phyloP scores from a whole-genome alignment of 2,329 filamentous ascomycete genomes.

The Ceratocystis eucalypticola region DNA sequence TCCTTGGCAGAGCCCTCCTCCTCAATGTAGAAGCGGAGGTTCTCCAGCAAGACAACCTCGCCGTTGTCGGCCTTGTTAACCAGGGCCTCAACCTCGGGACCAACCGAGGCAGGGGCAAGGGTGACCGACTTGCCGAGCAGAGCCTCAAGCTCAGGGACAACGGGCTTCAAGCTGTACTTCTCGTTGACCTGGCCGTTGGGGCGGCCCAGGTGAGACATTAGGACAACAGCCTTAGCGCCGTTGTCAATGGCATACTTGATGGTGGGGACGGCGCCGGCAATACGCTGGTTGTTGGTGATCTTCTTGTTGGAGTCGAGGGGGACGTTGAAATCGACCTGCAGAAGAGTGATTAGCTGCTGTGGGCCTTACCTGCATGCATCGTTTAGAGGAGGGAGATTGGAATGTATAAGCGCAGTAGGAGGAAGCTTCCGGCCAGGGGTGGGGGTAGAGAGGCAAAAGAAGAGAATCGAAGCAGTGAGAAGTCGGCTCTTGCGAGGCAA shows the following conservation, averaged over 20 bases:
- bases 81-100: conserved; percentile 74
- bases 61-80: conserved; percentile 73
- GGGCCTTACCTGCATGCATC: neutral
- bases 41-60: conserved; percentile 84
- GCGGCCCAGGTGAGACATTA: conserved; percentile 98
- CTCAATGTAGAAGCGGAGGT: conserved; percentile 94
- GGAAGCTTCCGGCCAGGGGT: neutral
- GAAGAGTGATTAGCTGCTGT: conserved; percentile 4
- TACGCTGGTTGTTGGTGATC: conserved; percentile 96
- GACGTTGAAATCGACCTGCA: conserved; percentile 97
- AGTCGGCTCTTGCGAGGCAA: conserved; percentile 3
- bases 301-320: conserved; percentile 87
- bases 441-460: neutral
- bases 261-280: conserved; percentile 85
- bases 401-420: neutral
- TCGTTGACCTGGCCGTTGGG: conserved; percentile 78
- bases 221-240: conserved; percentile 79
- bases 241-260: conserved; percentile 89
- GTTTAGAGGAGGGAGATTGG: neutral
- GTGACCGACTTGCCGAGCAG: conserved; percentile 71
- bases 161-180: conserved; percentile 91
- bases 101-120: conserved; percentile 83
- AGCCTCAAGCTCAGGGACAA: conserved; percentile 84
- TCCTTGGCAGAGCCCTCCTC: conserved; percentile 96
- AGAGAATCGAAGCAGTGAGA: neutral